Conservation (phyloP, 495 filamentous ascomycete genomes). For the Hypoxylon lenormandii region DNA sequence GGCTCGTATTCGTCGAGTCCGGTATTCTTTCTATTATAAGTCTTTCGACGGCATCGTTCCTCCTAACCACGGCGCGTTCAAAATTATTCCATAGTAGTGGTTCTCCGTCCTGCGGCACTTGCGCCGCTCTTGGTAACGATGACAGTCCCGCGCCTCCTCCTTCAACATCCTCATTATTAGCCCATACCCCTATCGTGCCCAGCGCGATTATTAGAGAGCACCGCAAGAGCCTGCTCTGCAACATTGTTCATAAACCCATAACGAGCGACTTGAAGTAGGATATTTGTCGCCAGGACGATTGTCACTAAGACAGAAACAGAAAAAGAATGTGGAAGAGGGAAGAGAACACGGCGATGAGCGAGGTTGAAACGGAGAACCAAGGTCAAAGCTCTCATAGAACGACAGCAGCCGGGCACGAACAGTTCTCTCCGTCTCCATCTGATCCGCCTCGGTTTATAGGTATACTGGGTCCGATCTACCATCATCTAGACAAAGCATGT, state of each 20-base stretch:
- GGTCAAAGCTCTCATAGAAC: constrained; percentile 47
- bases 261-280: constrained; percentile 24
- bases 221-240: constrained; percentile 48
- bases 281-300: constrained; percentile 34
- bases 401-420: constrained; percentile 15
- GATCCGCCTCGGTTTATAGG: constrained; percentile 7
- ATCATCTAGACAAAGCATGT: constrained; percentile 14
- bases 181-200: constrained; percentile 47
- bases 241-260: constrained; percentile 50
- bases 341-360: constrained; percentile 11
- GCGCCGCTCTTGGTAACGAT: constrained; percentile 8
- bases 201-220: constrained; percentile 46
- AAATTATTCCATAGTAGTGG: constrained; percentile 20
- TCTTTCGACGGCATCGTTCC: constrained; percentile 15
- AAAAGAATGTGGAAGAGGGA: constrained; percentile 21
- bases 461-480: constrained; percentile 12
- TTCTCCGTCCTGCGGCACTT: constrained; percentile 5
- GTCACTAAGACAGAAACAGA: constrained; percentile 36
- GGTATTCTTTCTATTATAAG: constrained; percentile 33
- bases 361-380: constrained; percentile 33
- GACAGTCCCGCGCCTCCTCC: not conserved
- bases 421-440: constrained; percentile 20
- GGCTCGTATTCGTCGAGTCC: constrained; percentile 23
- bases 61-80: constrained; percentile 18
- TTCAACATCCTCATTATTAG: constrained; percentile 35